Evolutionary conservation across 768 basidiomycete species (phyloP), one percentile per base, ranked within the genome.

Genomic region (Rhodotorula paludigena): DNA sequence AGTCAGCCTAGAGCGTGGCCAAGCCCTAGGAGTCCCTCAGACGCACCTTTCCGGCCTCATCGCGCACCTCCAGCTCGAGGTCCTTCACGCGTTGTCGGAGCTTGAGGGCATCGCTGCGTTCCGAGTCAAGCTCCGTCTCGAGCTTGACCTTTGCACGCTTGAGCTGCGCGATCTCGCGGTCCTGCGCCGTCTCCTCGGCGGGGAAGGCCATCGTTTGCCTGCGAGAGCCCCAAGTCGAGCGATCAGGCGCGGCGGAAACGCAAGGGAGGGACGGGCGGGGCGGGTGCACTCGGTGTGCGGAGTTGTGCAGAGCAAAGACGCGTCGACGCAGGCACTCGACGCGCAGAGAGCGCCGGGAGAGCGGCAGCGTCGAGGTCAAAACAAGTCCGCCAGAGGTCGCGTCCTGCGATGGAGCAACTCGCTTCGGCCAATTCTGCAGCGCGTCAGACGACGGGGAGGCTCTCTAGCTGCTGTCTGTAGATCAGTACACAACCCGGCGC

Each of bases 91-190:
- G 48, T 11, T 52, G 39, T 20, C n/a, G 32, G n/a, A 64, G 36
- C 35, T 45, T 42, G 36, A 48, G 10, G 25, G 28, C 18, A 28
- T 67, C 66, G 25, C 62, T 67, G 28, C 51, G 54, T 28, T 61
- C 36, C 12, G 56, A 48, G 14, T 32, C 53, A 32, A 66, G 45
- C 25, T 44, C 33, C 23, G 61, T 35, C 21, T 61, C 60, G 32
- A 58, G 47, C 49, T 57, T 56, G 48, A 57, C 47, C 28, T 61
- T 66, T n/a, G 58, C 58, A 4, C 64, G 58, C 45, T 54, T 59
- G 58, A 66, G 64, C 6, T 36, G 21, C 0, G 49, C 52, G 42
- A 65, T 8, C 21, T 65, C 57, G 18, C 30, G n/a, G 15, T 64
- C 63, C 14, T 44, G 63, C 18, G 48, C 32, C 12, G 63, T 42